phyloP scores from a whole-genome alignment of 2,329 filamentous ascomycete genomes.

The Fusarium sp. region DNA sequence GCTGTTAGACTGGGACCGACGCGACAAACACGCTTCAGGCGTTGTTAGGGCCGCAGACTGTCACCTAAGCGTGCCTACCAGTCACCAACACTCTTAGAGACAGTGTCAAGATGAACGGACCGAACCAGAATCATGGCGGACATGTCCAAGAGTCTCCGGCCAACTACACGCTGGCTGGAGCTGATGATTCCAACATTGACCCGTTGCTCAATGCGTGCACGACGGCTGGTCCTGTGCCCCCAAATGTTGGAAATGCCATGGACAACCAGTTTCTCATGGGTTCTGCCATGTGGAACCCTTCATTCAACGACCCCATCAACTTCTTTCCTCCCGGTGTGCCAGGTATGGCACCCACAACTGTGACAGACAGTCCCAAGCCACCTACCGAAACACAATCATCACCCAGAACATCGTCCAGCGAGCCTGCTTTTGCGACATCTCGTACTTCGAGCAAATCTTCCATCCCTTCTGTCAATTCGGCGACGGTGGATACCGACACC shows the following conservation, averaged over 20 bases:
- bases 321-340: slow-evolving; percentile 5
- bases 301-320: neutral
- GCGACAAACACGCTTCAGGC: neutral
- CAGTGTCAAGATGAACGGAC: slow-evolving; percentile 26
- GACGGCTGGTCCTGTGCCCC: neutral
- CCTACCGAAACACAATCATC: slow-evolving; percentile 25
- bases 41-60: neutral
- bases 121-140: neutral
- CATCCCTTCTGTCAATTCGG: slow-evolving; percentile 16
- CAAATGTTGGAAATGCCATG: slow-evolving; percentile 1
- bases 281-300: slow-evolving; percentile 27
- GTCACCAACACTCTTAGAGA: neutral
- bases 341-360: slow-evolving; percentile 1
- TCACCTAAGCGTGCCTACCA: neutral
- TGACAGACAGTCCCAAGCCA: slow-evolving; percentile 17
- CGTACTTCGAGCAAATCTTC: slow-evolving; percentile 43
- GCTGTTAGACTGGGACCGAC: neutral
- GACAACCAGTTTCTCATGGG: slow-evolving; percentile 12
- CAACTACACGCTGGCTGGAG: neutral
- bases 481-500: neutral
- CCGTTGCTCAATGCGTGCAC: slow-evolving; percentile 32
- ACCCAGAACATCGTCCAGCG: slow-evolving; percentile 12
- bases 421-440: slow-evolving; percentile 19
- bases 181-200: slow-evolving; percentile 33
- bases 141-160: neutral